phyloP scores from a whole-genome alignment of 352 stramenopile species.

The Phytophthora syringae region DNA sequence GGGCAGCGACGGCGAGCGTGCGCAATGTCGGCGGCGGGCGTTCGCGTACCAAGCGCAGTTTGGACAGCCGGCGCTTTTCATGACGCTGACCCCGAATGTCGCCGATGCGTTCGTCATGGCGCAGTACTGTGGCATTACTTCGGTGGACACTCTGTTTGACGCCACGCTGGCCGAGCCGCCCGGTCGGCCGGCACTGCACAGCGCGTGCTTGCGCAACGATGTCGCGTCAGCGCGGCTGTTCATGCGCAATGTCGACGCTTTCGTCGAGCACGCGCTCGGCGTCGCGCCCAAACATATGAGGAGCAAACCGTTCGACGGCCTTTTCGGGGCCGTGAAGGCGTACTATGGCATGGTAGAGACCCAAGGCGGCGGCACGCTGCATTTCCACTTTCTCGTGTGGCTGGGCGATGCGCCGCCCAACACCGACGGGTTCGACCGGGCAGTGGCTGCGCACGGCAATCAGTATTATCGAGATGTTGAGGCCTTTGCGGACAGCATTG shows the following conservation, averaged over 20 bases:
- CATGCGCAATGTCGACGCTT: constrained; percentile 1
- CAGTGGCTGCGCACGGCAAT: background rate
- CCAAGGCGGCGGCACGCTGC: constrained; percentile 7
- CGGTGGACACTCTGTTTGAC: background rate
- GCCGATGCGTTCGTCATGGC: background rate
- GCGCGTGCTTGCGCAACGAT: background rate
- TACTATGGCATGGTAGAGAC: constrained; percentile 14
- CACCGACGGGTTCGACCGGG: background rate
- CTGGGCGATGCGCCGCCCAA: background rate
- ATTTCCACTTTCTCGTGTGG: constrained; percentile 3
- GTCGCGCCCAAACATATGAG: background rate
- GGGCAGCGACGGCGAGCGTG: background rate
- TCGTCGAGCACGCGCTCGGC: background rate
- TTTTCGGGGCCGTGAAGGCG: constrained; percentile 8
- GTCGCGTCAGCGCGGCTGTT: background rate
- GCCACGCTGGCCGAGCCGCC: background rate
- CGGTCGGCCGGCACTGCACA: background rate
- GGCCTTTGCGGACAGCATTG: background rate
- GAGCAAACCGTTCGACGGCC: constrained; percentile 9
- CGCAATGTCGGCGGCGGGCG: background rate
- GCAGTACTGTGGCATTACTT: background rate
- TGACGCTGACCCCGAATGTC: background rate
- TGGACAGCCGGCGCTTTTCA: background rate
- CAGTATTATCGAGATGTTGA: background rate
- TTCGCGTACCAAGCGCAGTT: background rate